Percentiles rank a stretch among this genome's conserved stretches.
Evolutionary conservation across 1,284 basidiomycete genomes (phyloP).

Genomic region (Coniferiporia sulphurascens): DNA sequence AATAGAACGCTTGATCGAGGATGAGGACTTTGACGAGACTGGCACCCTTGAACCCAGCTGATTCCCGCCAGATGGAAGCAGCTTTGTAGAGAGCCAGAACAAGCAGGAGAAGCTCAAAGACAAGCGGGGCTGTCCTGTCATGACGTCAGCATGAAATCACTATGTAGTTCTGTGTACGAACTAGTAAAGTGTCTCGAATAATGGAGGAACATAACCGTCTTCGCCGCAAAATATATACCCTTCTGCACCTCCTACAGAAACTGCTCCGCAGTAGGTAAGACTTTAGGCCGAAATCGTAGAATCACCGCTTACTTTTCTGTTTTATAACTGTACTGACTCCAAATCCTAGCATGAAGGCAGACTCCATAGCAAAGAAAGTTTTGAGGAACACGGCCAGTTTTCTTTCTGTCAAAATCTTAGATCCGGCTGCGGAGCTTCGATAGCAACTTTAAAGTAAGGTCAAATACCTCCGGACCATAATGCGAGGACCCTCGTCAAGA

Average conservation of each 20-base stretch:
- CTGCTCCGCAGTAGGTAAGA: neutral
- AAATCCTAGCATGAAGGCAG: neutral
- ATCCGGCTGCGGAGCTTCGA: neutral
- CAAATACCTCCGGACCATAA: neutral
- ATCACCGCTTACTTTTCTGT: neutral
- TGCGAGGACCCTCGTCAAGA: conserved; percentile 3
- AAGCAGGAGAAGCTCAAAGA: neutral
- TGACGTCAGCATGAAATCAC: neutral
- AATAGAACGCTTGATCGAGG: no score
- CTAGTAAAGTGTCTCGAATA: neutral
- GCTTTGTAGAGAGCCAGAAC: neutral
- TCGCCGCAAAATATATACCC: neutral
- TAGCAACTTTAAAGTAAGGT: neutral
- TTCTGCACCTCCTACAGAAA: neutral
- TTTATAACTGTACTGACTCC: neutral
- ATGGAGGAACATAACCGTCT: neutral
- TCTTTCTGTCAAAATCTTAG: neutral
- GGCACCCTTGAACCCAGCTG: no score
- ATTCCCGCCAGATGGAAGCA: neutral
- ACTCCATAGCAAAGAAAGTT: neutral
- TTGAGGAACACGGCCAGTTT: neutral
- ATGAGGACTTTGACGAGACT: no score
- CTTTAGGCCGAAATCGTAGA: neutral
- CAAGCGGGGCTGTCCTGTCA: neutral
- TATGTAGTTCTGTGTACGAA: neutral